Base-by-base conservation (phyloP, 2,329 filamentous ascomycete species). In the Torrubiellomyces zombiae region DNA sequence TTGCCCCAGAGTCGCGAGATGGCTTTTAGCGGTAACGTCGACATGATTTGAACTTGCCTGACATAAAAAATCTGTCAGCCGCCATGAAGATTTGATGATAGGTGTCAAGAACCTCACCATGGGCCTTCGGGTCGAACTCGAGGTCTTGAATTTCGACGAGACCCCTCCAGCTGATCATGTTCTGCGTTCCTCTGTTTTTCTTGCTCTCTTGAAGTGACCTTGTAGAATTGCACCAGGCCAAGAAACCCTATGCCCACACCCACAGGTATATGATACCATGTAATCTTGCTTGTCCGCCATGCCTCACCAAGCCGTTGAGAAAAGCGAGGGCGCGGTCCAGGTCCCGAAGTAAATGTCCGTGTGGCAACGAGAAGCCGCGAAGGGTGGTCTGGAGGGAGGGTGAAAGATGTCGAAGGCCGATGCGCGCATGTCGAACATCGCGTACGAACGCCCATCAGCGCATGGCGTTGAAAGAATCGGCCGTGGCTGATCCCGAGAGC, bases 211-310 rank as follows among this genome's bases (percentile, higher is more conserved):
- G 49, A 44, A 9, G 58, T 70, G 28, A 80, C 68, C 45, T 80
- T 80, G 50, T 86, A 89, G 47, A 91, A 74, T 40, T 93, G 83
- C 25, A 85, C 63, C 25, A 79, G 58, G 14, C 82, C 85, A 7
- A 94, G 61, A 42, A 92, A 83, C 29, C 69, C 80, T 40, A 93
- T 74, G 31, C 85, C 85, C 13, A 93, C 61, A 14, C 76, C 80
- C 28, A 93, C 68, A 13, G 85, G 85, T 38, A 94, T 92, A 23
- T 79, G 80, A 50, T 83, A 81, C 85, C 85, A 94, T 56, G 79
- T 70, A 32, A 89, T 63, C 48, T 60, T 67, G 34, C 55, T 59
- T 36, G 59, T 60, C 33, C 51, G 55, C 26, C 63, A 45, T 20
- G 61, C 60, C 30, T 54, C 53, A 14, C 60, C 53, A 28, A 68